Evolutionary conservation across 1,284 basidiomycete species (phyloP).

Genomic region (Malassezia brasiliensis): DNA sequence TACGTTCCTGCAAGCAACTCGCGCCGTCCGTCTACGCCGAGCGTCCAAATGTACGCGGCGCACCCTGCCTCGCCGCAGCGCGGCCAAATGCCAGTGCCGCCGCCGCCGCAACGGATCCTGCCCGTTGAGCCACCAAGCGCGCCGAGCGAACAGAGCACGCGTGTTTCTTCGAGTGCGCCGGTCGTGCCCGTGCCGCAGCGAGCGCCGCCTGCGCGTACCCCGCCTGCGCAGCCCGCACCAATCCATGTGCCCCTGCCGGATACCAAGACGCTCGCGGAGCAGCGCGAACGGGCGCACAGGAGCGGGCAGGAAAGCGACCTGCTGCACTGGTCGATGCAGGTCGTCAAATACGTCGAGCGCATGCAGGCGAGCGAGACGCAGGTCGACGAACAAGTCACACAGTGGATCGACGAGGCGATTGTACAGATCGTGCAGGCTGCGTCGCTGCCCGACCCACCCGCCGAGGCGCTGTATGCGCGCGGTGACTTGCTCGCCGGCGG

Average conservation of each 20-base stretch:
- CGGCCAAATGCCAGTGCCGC: too few species aligned
- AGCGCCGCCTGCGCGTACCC: neutral
- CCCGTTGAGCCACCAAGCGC: neutral
- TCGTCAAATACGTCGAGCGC: slow-evolving; percentile 64
- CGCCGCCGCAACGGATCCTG: neutral
- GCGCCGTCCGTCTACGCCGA: too few species aligned
- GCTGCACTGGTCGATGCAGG: slow-evolving; percentile 67
- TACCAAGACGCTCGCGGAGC: slow-evolving; percentile 22
- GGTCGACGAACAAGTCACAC: slow-evolving; percentile 59
- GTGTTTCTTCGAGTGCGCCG: too few species aligned
- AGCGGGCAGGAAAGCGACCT: slow-evolving; percentile 55
- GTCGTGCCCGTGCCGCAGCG: too few species aligned
- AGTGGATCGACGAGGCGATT: slow-evolving; percentile 59
- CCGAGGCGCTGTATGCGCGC: slow-evolving; percentile 66
- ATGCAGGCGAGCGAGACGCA: slow-evolving; percentile 28
- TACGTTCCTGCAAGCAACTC: too few species aligned
- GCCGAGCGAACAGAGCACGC: too few species aligned
- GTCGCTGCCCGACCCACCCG: slow-evolving; percentile 50
- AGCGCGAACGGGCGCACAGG: slow-evolving; percentile 24
- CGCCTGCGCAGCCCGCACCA: slow-evolving; percentile 11
- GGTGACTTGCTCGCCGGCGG: slow-evolving; percentile 65
- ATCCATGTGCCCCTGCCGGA: slow-evolving; percentile 37
- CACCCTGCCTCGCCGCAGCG: too few species aligned
- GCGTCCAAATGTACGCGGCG: too few species aligned
- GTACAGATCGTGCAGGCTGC: slow-evolving; percentile 27